Base-by-base conservation (phyloP, 1,284 basidiomycete genomes). In the Irpex sp. region DNA sequence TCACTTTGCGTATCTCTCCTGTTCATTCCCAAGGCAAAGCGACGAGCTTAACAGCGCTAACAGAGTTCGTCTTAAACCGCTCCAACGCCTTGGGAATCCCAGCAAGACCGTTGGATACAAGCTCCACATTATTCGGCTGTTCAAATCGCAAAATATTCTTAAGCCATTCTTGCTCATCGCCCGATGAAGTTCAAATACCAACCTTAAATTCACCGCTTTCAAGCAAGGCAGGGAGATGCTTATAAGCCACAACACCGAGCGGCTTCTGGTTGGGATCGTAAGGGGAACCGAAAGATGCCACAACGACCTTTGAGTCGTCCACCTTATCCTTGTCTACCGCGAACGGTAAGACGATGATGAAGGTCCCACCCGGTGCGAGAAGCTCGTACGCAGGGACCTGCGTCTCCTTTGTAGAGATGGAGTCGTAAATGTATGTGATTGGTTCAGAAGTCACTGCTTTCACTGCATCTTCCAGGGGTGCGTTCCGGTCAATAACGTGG, bases 41-140 rank as follows among this genome's bases (percentile, higher is more conserved):
- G 26, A 26, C 26, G 26, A 26, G 26, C 26, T 26, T 26, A 26
- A 26, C 26, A 26, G 26, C 26, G 26, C 26, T 26, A 26, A 26
- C 26, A 26, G 26, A 26, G 26, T 26, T 26, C 26, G 26, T 26
- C 26, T 26, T 26, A 26, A 87, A 59, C 63, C 73, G 73, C 26
- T 77, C 72, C 58, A 87, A 67, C 0, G 81, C 85, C 3, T 64
- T 74, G 0, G 67, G 50, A 15, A 87, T 78, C 2, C 80, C 83
- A 1, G 67, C 66, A 7, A 87, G 69, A 3, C 85, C 85, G 19
- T 74, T 72, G 0, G 79, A 73, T 4, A 86, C 65, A 4, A 84
- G 70, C 66, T 84, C 79, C 1, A 77, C 67, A 7, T 56, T 62
- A 57, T 69, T 68, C 7, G 69, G 69, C 70, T 46, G 43, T 31